Base-by-base conservation (phyloP, 1,284 basidiomycete genomes). In the Cutaneotrichosporon arboriforme region DNA sequence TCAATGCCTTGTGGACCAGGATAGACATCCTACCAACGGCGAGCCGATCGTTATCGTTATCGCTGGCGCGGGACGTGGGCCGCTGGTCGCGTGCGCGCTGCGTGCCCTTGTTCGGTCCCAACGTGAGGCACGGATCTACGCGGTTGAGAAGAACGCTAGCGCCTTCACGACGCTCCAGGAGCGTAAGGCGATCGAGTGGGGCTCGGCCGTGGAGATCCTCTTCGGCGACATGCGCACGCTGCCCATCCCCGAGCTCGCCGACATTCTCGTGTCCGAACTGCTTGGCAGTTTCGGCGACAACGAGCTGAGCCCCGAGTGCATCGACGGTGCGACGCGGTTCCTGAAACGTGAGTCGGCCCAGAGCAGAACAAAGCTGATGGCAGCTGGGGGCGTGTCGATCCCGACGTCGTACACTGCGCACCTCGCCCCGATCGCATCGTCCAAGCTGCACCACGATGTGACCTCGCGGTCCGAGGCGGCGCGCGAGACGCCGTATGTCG, bases 231-330 rank as follows among this genome's bases (percentile, higher is more conserved):
- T 99, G 96, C 81, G 96, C 20, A 78, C 78, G 7, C 76, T 93
- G 20, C 79, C 84, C 3, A 77, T 94, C 0, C 86, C 88, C 0
- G 90, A 96, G 60, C 80, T 83, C 58, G 91, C 86, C 15, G 96
- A 98, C 72, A 90, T 99, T 57, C 80, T 99, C 49, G 86, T 99
- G 63, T 94, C 89, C 75, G 96, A 99, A 75, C 81, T 99, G 17
- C 76, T 99, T 57, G 96, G 96, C 4, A 93, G 89, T 8, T 98
- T 99, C 75, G 96, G 94, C 4, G 96, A 99, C 76, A 99, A 99
- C 62, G 96, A 99, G 74, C 83, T 98, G 40, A 93, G 90, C 68
- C 96, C 96, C 0, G 96, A 99, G 73, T 97, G 93, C 74, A 78
- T 97, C 31, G 93, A 97, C 71, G 93, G 93, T n/a, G 93, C 88